A percentile compares a stretch with the other conserved stretches of the same genome.
phyloP scores from a whole-genome alignment of 441 rosid species.

The Gossypium trilobum region DNA sequence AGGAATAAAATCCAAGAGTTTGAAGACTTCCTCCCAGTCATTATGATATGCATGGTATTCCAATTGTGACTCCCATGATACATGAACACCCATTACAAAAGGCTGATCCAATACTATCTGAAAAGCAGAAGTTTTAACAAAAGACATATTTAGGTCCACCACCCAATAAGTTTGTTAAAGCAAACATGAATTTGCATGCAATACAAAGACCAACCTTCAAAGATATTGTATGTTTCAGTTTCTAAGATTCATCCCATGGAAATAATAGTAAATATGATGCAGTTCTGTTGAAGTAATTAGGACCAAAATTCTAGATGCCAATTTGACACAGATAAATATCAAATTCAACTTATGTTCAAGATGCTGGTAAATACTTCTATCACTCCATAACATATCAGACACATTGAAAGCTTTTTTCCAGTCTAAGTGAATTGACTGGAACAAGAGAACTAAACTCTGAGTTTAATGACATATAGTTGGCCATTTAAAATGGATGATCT shows the following conservation, averaged over 20 bases:
- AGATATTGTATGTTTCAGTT: background rate
- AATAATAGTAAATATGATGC: background rate
- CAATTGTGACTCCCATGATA: conserved; percentile 89
- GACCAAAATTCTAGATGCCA: background rate
- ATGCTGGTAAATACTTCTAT: background rate
- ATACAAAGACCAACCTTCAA: conserved; percentile 4
- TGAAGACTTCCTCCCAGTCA: conserved; percentile 87
- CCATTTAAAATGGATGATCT: background rate
- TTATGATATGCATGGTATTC: conserved; percentile 81
- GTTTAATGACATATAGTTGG: background rate
- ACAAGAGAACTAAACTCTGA: background rate
- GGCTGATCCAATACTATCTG: conserved; percentile 99
- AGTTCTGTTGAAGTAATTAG: background rate
- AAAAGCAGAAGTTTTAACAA: conserved; percentile 18
- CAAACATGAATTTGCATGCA: background rate
- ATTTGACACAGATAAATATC: background rate
- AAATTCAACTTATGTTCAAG: background rate
- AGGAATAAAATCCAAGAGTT: conserved; percentile 74
- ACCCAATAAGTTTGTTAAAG: conserved; percentile 1
- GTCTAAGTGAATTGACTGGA: background rate
- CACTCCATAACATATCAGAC: background rate
- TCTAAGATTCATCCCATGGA: background rate
- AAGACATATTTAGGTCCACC: background rate
- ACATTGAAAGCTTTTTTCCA: background rate
- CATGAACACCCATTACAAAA: conserved; percentile 86